Evolutionary conservation across 352 stramenopile genomes (phyloP).

Genomic region (Phytophthora ramorum): DNA sequence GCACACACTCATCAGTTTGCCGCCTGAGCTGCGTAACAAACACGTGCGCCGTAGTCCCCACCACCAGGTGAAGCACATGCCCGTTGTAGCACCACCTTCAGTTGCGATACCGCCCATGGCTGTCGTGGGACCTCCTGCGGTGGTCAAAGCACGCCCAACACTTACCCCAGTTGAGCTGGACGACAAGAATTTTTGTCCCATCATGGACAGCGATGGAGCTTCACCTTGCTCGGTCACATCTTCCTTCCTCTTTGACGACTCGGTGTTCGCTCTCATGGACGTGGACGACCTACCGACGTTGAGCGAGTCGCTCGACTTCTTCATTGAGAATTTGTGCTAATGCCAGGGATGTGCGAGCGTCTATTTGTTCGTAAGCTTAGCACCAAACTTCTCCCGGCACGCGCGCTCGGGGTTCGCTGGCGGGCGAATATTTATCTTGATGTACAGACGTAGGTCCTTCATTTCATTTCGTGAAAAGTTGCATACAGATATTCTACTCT

Average conservation of each 20-base stretch:
- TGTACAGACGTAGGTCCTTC: constrained; percentile 3
- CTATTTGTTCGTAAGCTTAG: neutral
- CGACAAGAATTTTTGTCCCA: constrained; percentile 11
- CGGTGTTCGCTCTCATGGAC: constrained; percentile 24
- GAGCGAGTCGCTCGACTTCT: constrained; percentile 68
- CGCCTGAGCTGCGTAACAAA: constrained; percentile 32
- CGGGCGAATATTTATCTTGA: constrained; percentile 19
- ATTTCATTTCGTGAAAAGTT: neutral
- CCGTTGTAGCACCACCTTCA: constrained; percentile 1
- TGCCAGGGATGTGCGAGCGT: neutral
- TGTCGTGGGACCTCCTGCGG: neutral
- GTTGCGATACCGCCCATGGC: neutral
- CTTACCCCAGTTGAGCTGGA: constrained; percentile 24
- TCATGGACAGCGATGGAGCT: constrained; percentile 25
- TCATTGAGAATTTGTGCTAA: constrained; percentile 55
- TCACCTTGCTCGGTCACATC: constrained; percentile 48
- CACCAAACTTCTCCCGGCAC: neutral
- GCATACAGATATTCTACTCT: neutral
- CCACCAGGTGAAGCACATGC: constrained; percentile 7
- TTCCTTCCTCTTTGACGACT: constrained; percentile 30
- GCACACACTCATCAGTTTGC: constrained; percentile 41
- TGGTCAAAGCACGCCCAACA: constrained; percentile 20
- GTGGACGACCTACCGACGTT: constrained; percentile 49
- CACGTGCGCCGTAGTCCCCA: constrained; percentile 21
- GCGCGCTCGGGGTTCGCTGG: too few relatives aligned